Conservation (phyloP, 1,139 yeast species). For the Geotrichum fermentans region DNA sequence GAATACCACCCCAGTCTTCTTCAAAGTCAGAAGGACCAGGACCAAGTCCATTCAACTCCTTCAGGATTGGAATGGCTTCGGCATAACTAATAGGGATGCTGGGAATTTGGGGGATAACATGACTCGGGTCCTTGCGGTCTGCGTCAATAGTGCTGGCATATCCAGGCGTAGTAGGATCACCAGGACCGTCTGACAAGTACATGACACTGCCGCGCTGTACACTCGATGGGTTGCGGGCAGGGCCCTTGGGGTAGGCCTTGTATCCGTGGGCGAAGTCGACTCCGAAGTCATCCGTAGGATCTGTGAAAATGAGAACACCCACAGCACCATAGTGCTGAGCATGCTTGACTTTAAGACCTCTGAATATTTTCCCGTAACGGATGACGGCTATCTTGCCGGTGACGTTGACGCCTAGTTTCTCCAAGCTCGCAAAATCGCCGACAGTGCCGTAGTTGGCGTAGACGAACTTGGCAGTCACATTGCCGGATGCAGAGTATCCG, state of each 20-base stretch:
- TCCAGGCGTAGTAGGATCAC: conserved; percentile 89
- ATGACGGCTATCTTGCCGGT: conserved; percentile 54
- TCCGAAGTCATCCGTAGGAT: conserved; percentile 61
- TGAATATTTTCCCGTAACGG: conserved; percentile 55
- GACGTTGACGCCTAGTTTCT: conserved; percentile 45
- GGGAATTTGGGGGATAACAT: conserved; percentile 56
- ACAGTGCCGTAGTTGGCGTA: conserved; percentile 60
- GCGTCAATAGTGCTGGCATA: conserved; percentile 57
- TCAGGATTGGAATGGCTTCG: conserved; percentile 54
- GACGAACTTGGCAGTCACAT: conserved; percentile 53
- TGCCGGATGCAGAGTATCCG: conserved; percentile 66
- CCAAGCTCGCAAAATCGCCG: conserved; percentile 49
- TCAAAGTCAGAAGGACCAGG: conserved; percentile 33
- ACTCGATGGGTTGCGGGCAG: conserved; percentile 62
- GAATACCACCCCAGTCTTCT: conserved; percentile 46
- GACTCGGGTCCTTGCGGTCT: conserved; percentile 46
- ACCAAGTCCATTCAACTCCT: conserved; percentile 54
- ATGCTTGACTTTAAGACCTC: conserved; percentile 64
- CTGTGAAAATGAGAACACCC: conserved; percentile 58
- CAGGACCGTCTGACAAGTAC: conserved; percentile 70
- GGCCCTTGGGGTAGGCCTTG: conserved; percentile 59
- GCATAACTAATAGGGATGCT: conserved; percentile 55
- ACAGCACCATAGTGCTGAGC: conserved; percentile 61
- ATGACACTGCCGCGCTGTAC: conserved; percentile 83
- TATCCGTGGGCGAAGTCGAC: conserved; percentile 49